phyloP scores from a whole-genome alignment of 177 flowering plant genomes.

The Vitis hybrid region DNA sequence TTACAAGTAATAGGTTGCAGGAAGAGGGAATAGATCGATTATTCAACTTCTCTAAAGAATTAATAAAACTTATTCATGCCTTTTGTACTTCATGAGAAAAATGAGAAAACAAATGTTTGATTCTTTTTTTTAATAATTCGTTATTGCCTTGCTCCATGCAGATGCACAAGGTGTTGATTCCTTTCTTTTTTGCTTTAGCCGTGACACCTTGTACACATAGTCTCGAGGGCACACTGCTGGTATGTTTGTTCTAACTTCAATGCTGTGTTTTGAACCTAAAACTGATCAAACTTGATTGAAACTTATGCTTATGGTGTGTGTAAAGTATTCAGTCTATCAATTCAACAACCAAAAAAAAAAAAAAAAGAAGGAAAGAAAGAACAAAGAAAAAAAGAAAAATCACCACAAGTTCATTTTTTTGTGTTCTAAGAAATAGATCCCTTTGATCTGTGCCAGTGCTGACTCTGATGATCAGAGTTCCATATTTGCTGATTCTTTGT shows the following conservation, averaged over 20 bases:
- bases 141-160: background rate
- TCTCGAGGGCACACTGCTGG: conserved; percentile 75
- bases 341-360: no score
- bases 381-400: background rate
- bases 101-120: background rate
- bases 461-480: no score
- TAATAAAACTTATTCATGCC: background rate
- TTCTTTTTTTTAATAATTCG: background rate
- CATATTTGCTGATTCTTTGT: no score
- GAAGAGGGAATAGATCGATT: background rate
- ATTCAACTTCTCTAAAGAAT: background rate
- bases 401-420: no score
- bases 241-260: conserved; percentile 17
- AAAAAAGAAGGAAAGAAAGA: no score
- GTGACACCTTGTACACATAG: conserved; percentile 56
- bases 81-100: background rate
- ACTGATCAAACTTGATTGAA: background rate
- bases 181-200: conserved; percentile 39
- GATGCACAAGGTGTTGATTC: conserved; percentile 20
- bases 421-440: no score
- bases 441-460: no score
- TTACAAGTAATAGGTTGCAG: background rate
- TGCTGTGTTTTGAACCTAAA: background rate
- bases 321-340: background rate
- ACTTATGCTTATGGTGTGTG: background rate